Conservation (phyloP, 2,329 filamentous ascomycete genomes). For the Cercospora sp. region DNA sequence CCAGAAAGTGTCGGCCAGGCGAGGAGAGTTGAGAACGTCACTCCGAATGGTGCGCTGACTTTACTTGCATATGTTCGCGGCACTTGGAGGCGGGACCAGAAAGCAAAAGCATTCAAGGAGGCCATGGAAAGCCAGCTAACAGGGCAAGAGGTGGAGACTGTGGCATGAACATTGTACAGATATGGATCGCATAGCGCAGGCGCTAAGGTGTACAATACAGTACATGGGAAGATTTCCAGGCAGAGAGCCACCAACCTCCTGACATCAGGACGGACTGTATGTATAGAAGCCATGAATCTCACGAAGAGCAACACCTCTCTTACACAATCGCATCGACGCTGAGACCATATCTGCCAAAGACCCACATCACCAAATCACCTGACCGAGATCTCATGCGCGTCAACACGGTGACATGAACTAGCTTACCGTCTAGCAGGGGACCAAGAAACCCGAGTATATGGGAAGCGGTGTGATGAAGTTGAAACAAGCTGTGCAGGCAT, state of each 20-base stretch:
- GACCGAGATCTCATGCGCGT: slow-evolving; percentile 12
- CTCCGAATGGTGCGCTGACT: slow-evolving; percentile 52
- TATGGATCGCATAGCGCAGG: not conserved
- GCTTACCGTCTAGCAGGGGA: slow-evolving; percentile 11
- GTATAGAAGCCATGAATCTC: not conserved
- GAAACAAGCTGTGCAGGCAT: not conserved
- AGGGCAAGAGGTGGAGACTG: slow-evolving; percentile 28
- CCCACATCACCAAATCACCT: slow-evolving; percentile 6
- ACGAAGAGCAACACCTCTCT: not conserved
- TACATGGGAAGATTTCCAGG: not conserved
- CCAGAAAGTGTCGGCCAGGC: slow-evolving; percentile 90
- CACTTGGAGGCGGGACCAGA: slow-evolving; percentile 38
- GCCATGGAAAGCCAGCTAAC: slow-evolving; percentile 28
- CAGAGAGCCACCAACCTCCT: not conserved
- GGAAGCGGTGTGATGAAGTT: not conserved
- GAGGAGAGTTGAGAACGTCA: slow-evolving; percentile 77
- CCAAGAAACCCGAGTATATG: not conserved
- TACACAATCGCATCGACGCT: no score
- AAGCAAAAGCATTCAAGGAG: slow-evolving; percentile 35
- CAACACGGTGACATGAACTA: slow-evolving; percentile 13
- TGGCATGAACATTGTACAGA: slow-evolving; percentile 24
- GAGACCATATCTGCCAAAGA: not conserved
- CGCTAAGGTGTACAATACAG: not conserved
- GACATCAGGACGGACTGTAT: not conserved
- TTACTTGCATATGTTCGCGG: slow-evolving; percentile 64